phyloP scores from a whole-genome alignment of 257 asterid species.

The Solanum habrochaites region DNA sequence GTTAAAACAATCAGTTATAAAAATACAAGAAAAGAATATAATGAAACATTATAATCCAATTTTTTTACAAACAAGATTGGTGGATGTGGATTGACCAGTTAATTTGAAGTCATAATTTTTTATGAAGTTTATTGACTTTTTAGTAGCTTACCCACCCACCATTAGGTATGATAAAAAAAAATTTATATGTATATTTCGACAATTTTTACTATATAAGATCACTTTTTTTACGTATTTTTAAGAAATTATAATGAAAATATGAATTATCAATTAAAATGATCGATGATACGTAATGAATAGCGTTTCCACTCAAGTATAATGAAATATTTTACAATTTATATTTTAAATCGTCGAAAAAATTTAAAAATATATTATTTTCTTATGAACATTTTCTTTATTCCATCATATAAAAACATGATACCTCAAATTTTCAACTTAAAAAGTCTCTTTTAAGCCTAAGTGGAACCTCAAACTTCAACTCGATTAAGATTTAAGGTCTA shows the following conservation, averaged over 20 bases:
- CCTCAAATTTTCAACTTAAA: neutral
- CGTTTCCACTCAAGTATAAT: neutral
- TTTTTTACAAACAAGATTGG: neutral
- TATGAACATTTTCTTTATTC: too few species aligned
- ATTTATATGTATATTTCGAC: neutral
- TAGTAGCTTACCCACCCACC: conserved; percentile 1
- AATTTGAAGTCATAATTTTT: neutral
- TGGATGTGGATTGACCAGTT: conserved; percentile 1
- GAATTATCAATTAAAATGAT: neutral
- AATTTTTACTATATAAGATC: neutral
- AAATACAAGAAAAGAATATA: too few species aligned
- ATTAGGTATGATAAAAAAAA: neutral
- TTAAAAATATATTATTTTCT: neutral
- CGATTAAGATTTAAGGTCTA: neutral
- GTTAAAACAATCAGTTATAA: too few species aligned
- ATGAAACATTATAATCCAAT: fast-evolving
- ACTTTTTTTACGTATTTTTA: neutral
- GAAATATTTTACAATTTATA: neutral
- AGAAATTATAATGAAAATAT: neutral
- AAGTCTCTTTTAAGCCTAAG: neutral
- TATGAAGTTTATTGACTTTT: neutral
- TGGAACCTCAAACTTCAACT: too few species aligned
- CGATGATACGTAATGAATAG: neutral
- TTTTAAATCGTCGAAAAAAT: neutral
- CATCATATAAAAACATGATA: neutral